These are phyloP conservation scores for Syzygium oleosum DNA, from an alignment of 345 rosid species.

Conservation along the genomic window DNA sequence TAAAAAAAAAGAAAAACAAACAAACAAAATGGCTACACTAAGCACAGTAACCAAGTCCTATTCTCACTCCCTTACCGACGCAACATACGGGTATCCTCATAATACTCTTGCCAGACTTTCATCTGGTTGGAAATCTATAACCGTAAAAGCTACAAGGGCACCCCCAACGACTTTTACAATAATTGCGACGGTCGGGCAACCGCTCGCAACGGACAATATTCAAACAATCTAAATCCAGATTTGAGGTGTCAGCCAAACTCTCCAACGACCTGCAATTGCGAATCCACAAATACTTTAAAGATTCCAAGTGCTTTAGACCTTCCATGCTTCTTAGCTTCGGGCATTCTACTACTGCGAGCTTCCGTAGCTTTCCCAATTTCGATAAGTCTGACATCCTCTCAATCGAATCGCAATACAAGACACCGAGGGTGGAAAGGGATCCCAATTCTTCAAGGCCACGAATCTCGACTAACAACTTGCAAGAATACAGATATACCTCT, in stretches of 20 bases:
- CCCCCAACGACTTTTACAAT: not conserved
- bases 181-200: not conserved
- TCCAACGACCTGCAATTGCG: not conserved
- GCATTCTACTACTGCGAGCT: not conserved
- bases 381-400: not conserved
- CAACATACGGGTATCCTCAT: not conserved
- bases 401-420: not conserved
- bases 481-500: not conserved
- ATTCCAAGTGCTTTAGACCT: not conserved
- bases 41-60: not conserved
- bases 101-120: not conserved
- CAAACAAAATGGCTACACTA: not conserved
- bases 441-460: not conserved
- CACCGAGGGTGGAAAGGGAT: not conserved
- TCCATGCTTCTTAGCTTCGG: not conserved
- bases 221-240: not conserved
- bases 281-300: not conserved
- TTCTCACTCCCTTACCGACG: not conserved
- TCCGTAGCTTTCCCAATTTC: not conserved
- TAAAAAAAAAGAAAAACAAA: not conserved
- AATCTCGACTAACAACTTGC: not conserved
- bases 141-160: not conserved
- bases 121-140: not conserved
- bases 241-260: not conserved
- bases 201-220: not conserved